A percentile compares a stretch with the other conserved stretches of the same genome.
These are phyloP conservation scores for Trichoderma hamatum DNA, from an alignment of 2,329 filamentous ascomycete species.

Conservation along the genomic window DNA sequence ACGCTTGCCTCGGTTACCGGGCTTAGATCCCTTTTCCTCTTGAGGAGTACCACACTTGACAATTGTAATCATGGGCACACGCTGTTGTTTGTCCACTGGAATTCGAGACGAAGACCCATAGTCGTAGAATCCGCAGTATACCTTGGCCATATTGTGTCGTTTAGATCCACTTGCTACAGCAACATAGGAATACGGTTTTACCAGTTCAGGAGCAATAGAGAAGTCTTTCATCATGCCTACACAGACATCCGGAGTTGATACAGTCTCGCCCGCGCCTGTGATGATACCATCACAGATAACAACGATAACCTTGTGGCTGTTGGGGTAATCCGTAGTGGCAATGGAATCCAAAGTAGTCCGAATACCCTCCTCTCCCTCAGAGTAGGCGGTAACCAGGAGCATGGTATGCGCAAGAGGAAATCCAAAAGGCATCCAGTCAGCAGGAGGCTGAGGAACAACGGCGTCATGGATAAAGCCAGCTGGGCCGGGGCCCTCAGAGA, in stretches of 20 bases:
- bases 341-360: slow-evolving; percentile 95
- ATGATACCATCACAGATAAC: slow-evolving; percentile 97
- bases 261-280: slow-evolving; percentile 86
- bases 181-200: slow-evolving; percentile 91
- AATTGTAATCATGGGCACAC: slow-evolving; percentile 95
- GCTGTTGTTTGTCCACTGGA: slow-evolving; percentile 84
- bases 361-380: slow-evolving; percentile 89
- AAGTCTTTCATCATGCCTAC: slow-evolving; percentile 95
- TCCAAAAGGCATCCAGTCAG: slow-evolving; percentile 96
- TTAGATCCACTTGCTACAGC: slow-evolving; percentile 95
- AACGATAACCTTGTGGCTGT: slow-evolving; percentile 96
- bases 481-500: slow-evolving; percentile 73
- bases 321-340: slow-evolving; percentile 96
- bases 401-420: slow-evolving; percentile 93
- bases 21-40: slow-evolving; percentile 79
- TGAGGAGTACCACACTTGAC: slow-evolving; percentile 95
- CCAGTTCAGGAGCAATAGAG: slow-evolving; percentile 76
- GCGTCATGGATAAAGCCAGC: slow-evolving; percentile 95
- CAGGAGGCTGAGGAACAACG: slow-evolving; percentile 92
- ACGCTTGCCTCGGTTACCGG: slow-evolving; percentile 96
- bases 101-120: slow-evolving; percentile 83
- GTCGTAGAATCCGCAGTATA: slow-evolving; percentile 97
- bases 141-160: slow-evolving; percentile 99
- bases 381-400: slow-evolving; percentile 95
- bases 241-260: slow-evolving; percentile 87